phyloP scores from a whole-genome alignment of 164 flowering plant genomes.

The Paratinospora sagittata region DNA sequence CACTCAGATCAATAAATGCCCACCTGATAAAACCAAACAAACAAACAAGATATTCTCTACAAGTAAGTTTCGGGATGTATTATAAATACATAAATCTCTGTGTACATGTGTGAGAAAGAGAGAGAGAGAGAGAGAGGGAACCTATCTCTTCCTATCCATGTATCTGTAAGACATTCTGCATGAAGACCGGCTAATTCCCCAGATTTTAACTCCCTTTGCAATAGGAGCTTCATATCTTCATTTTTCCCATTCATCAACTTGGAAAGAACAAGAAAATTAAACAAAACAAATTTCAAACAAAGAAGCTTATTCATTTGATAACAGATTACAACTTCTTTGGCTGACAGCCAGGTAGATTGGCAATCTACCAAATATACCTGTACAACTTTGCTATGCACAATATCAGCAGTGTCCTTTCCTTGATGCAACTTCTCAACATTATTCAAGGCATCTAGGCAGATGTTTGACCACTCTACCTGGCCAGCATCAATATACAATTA shows the following conservation, averaged over 20 bases:
- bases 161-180: conserved; percentile 88
- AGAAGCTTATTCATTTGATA: neutral
- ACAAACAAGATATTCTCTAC: conserved; percentile 4
- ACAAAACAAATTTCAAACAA: neutral
- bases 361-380: conserved; percentile 38
- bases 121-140: conserved; percentile 25
- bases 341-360: neutral
- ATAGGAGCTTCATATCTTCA: conserved; percentile 53
- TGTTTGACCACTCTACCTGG: conserved; percentile 83
- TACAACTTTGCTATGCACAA: conserved; percentile 55
- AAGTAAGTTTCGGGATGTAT: neutral
- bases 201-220: conserved; percentile 59
- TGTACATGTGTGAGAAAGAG: neutral
- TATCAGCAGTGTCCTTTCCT: conserved; percentile 57
- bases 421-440: conserved; percentile 49
- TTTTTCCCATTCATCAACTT: conserved; percentile 73
- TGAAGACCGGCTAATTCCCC: conserved; percentile 67
- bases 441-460: conserved; percentile 50
- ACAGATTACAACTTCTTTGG: neutral
- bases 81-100: neutral
- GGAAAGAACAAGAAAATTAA: conserved; percentile 6
- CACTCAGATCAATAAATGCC: conserved; percentile 94
- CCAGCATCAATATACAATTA: conserved; percentile 1
- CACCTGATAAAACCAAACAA: conserved; percentile 66
- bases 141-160: conserved; percentile 92